These are phyloP conservation scores for Strobilomyces dryophilus DNA, from an alignment of 768 basidiomycete genomes.

Conservation along the genomic window DNA sequence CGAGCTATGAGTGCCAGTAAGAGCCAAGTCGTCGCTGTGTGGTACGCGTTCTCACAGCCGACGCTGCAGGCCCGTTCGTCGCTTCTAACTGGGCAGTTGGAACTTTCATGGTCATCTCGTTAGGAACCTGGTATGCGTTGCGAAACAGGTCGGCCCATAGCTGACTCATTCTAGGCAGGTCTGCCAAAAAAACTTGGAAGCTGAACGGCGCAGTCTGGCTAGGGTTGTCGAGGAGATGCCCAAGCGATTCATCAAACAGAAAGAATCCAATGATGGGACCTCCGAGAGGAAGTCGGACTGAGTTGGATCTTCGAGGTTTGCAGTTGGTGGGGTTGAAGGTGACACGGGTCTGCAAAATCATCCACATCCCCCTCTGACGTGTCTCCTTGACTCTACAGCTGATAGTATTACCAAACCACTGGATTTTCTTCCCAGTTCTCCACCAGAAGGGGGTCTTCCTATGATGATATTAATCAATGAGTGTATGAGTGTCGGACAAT, in stretches of 20 bases:
- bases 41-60: constrained; percentile 5
- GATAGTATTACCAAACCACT: constrained; percentile 49
- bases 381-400: not conserved
- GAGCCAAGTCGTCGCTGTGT: constrained; percentile 22
- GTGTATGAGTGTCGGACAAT: not conserved
- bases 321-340: not conserved
- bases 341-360: not conserved
- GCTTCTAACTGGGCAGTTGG: constrained; percentile 80
- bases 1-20: constrained; percentile 62
- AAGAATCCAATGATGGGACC: constrained; percentile 30
- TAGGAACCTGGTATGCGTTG: constrained; percentile 61
- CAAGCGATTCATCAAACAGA: constrained; percentile 45
- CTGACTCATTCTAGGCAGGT: constrained; percentile 47
- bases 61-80: constrained; percentile 44
- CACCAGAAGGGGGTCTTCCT: constrained; percentile 66
- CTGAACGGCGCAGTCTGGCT: constrained; percentile 52
- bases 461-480: constrained; percentile 3
- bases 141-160: constrained; percentile 1
- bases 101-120: constrained; percentile 63
- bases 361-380: not conserved
- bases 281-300: constrained; percentile 6
- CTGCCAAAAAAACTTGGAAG: constrained; percentile 52
- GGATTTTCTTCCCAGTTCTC: constrained; percentile 65
- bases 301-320: not conserved
- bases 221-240: constrained; percentile 61